Evolutionary conservation across 257 asterid genomes (phyloP), one percentile per base, ranked within the genome.

Genomic region (Eustoma russellianum): DNA sequence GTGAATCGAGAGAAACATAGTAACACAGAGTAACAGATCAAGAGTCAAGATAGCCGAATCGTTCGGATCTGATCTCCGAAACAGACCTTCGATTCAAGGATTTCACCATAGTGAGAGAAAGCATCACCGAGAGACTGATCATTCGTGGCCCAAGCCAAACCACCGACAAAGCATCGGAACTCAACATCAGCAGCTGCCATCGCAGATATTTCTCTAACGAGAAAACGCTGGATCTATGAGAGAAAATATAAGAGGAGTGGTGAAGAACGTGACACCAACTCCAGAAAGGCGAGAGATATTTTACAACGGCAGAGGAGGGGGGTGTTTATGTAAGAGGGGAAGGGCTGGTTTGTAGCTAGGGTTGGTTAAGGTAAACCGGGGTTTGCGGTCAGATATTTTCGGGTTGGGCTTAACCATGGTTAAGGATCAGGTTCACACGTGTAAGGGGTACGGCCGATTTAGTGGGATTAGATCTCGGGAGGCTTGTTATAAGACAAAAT

Each of bases 41-140:
- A 71, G 46, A 49, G 69, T 81, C 79, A 77, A 66, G 77, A 77
- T 62, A 66, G 58, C 64, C 61, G 80, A 78, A 79, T 76, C 89
- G 75, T 72, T 57, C 75, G 68, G 80, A 78, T 75, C 80, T 83
- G 81, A 73, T 74, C 77, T 61, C 85, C 68, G 77, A 57, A 74
- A 83, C 85, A 61, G 94, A 88, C 97, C 96, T 88, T 88, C 75
- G 94, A 84, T 54, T 88, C 94, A 64, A 69, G 2, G 78, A 84
- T 71, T 2, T 78, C 83, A 69, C 97, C 95, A 63, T 7, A 82
- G 46, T 75, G 78, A 30, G 88, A 60, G 70, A 88, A 88, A 7
- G 97, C 93, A 1, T 80, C 65, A 56, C 62, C 85, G 9, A 88
- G 95, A 6, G 81, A 43, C 33, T 69, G 72, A 62, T 81, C 93